Evolutionary conservation across 164 flowering plant species (phyloP), one percentile per base, ranked within the genome.

Genomic region (Kalanchoe fedtschenkoi): DNA sequence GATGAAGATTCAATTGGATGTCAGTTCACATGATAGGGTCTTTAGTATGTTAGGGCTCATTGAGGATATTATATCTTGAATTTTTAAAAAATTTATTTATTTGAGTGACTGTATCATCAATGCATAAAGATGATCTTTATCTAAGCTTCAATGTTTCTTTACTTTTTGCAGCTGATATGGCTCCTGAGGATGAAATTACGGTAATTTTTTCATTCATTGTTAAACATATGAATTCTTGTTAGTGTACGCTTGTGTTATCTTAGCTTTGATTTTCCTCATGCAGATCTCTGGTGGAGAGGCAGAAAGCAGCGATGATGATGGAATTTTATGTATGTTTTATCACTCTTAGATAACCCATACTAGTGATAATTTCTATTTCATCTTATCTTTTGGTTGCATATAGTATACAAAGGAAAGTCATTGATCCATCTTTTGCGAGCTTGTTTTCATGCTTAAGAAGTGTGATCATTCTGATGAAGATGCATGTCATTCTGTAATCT

Each of bases 321-420:
- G 96, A 74, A 75, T 89, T 85, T 85, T 89, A 14, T 89, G 93
- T 89, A 71, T 87, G 93, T 86, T 22, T 14, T 15, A 11, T 10
- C n/a, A 16, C 16, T 42, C 17, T 4, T 56, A 22, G 57, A 30
- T 68, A 44, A 9, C 53, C 6, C 41, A 2, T 35, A 1, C 16
- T 29, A 47, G 10, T 24, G 29, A 29, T 41, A 10, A n/a, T 33
- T 58, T 3, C 14, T 44, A 26, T 35, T 4, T 46, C n/a, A n/a
- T n/a, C n/a, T 32, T 19, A 19, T 6, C 11, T 46, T 33, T 19
- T 10, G 9, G 4, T 17, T 61, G 28, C 6, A 29, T 61, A 21
- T 17, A 5, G 7, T 3, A 17, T 34, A 19, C 21, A 32, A 17
- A 26, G 51, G 1, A 22, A 9, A 22, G 15, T 51, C 7, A 24